These are phyloP conservation scores for Podosphaera xanthii DNA, from an alignment of 2,329 filamentous ascomycete genomes.

Conservation along the genomic window DNA sequence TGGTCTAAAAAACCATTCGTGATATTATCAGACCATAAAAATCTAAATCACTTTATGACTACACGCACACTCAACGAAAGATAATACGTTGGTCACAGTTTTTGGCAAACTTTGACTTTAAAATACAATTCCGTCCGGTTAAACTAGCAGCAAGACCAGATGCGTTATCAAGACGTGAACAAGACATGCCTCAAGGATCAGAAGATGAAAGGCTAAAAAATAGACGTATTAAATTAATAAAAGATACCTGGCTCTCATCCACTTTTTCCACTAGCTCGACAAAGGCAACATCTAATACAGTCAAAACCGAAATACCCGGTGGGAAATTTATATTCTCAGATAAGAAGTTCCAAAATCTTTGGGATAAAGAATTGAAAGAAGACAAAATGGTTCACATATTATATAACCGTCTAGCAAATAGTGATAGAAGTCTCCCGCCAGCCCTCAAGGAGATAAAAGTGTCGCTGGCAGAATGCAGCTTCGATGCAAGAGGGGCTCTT, in stretches of 20 bases:
- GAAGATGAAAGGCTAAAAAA: not conserved
- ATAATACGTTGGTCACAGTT: not conserved
- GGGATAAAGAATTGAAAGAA: not conserved
- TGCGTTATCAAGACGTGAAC: too few relatives aligned
- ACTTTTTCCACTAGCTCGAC: not conserved
- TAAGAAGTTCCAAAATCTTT: not conserved
- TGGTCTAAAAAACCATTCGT: too few relatives aligned
- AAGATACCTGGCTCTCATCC: not conserved
- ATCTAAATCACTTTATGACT: too few relatives aligned
- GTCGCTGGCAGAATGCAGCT: not conserved
- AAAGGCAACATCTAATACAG: not conserved
- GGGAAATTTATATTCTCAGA: not conserved
- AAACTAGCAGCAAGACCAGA: too few relatives aligned
- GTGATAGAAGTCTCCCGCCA: not conserved
- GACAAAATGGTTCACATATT: not conserved
- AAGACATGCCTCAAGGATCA: not conserved
- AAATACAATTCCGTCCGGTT: too few relatives aligned
- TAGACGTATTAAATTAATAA: not conserved
- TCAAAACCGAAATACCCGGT: not conserved
- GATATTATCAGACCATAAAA: too few relatives aligned
- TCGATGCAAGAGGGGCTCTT: too few relatives aligned
- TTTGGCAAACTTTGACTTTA: too few relatives aligned
- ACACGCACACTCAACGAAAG: too few relatives aligned
- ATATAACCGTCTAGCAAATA: not conserved
- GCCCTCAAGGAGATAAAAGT: not conserved